Base-by-base conservation (phyloP, 306 rosid genomes). In the Ammopiptanthus mongolicus region DNA sequence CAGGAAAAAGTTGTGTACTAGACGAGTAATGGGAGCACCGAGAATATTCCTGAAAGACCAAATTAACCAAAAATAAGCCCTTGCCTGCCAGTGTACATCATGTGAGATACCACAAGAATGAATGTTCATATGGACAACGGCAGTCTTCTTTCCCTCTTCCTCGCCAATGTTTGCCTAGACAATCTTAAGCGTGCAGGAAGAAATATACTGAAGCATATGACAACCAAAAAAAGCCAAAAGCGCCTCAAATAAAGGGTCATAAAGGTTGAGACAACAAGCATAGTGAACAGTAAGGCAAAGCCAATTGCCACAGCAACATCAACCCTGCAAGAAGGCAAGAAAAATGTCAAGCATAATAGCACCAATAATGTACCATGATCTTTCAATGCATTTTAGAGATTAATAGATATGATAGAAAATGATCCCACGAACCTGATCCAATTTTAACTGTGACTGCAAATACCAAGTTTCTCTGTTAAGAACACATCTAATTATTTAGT, bases 111-210 rank as follows among this genome's bases (percentile, higher is more conserved):
- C 53, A 73, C 50, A 29, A 17, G 57, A 34, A 21, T 10, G 29
- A 62, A 66, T 64, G 58, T 37, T 84, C 78, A 84, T 73, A 84
- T 84, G 50, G 88, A 81, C 64, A 84, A 68, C 61, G 87, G 87
- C 42, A 84, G 57, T 77, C 83, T 77, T 77, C 83, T 67, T 80
- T 84, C 83, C 34, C 87, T 84, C 75, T 84, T 80, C 70, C 83
- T 77, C 3, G 69, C 75, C 78, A 80, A 46, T 58, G 80, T 60
- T 60, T 84, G 85, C 65, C 85, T 73, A 68, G 85, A 72, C 18
- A 66, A 42, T 77, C 51, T 72, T 67, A 80, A 71, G 41, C 85
- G 85, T 39, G 59, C 56, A 70, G 23, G 72, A 60, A 84, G 83
- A 53, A 73, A 52, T 67, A 73, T 61, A 80, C 33, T 25, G 71